Base-by-base conservation (phyloP, 768 basidiomycete genomes). In the Boletus bicolor region DNA sequence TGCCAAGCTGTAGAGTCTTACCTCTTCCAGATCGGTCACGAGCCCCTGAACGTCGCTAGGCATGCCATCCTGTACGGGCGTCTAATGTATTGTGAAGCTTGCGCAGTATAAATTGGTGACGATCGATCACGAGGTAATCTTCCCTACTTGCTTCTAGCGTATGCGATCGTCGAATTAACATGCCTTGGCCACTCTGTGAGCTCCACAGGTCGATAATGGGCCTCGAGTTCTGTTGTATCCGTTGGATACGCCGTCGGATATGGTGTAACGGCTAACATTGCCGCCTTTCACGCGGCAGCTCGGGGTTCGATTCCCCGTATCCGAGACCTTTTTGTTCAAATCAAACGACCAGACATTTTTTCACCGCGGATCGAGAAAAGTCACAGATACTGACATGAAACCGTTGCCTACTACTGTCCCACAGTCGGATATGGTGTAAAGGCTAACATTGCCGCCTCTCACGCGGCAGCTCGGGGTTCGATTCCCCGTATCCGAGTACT, bases 211-310 rank as follows among this genome's bases (percentile, higher is more conserved):
- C 26, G 26, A 7, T 30, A 7, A 32, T 10, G 32, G 26, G 5
- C 3, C 26, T 10, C 6, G 8, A 6, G 32, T 32, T 15, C 35
- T 26, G 15, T 26, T 48, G 32, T 15, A 15, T 21, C 5, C 32
- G 34, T 34, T 3, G 4, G 14, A 0, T 7, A 4, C 0, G 14
- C 28, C 14, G 32, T 60, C 73, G 73, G 79, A 73, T 83, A 82
- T 81, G 80, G 80, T 82, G 81, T 82, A 82, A 82, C 70, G 81
- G 81, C 78, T 79, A 82, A 79, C 81, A 81, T 82, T 81, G 75
- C 80, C 79, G 81, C 81, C 80, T 82, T 74, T 80, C 81, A 80
- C 74, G 72, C 72, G 72, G 74, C 64, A 74, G 74, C 70, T 75
- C 73, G 73, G 74, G 73, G 71, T 68, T 68, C 65, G 65, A 65